These are phyloP conservation scores for Moelleriella libera DNA, from an alignment of 2,329 filamentous ascomycete genomes.

Conservation along the genomic window DNA sequence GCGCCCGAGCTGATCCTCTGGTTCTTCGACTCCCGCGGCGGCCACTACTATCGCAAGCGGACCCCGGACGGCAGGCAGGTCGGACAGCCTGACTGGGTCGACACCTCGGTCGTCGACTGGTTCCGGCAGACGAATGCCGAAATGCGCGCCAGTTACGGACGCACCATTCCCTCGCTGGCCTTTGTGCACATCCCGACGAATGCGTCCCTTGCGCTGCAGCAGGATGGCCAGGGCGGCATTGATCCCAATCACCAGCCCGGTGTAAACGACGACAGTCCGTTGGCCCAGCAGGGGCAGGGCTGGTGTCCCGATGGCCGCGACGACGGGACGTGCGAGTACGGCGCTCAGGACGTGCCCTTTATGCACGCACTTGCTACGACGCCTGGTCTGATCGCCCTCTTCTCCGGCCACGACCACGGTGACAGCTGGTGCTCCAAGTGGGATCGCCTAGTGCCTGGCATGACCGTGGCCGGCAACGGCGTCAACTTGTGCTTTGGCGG, in stretches of 20 bases:
- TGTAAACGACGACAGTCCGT: slow-evolving; percentile 27
- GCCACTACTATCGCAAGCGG: slow-evolving; percentile 30
- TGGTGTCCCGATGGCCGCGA: slow-evolving; percentile 27
- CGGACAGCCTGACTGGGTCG: slow-evolving; percentile 29
- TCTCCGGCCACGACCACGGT: slow-evolving; percentile 54
- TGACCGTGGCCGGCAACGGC: slow-evolving; percentile 24
- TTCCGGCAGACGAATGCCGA: slow-evolving; percentile 20
- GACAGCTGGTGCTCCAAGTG: slow-evolving; percentile 43
- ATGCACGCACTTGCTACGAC: slow-evolving; percentile 46
- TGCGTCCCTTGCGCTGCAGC: slow-evolving; percentile 25
- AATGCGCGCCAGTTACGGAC: slow-evolving; percentile 15
- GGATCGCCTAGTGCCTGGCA: slow-evolving; percentile 21
- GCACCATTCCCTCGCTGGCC: slow-evolving; percentile 26
- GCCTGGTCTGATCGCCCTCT: slow-evolving; percentile 39
- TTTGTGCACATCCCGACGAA: slow-evolving; percentile 35
- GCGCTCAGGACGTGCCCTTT: slow-evolving; percentile 42
- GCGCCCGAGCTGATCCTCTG: slow-evolving; percentile 40
- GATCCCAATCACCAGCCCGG: slow-evolving; percentile 25
- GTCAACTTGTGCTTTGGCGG: slow-evolving; percentile 45
- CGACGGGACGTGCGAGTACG: slow-evolving; percentile 24
- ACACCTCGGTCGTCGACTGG: slow-evolving; percentile 28
- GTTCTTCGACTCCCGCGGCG: slow-evolving; percentile 59
- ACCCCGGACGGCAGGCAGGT: slow-evolving; percentile 14
- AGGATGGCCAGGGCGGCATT: slow-evolving; percentile 13
- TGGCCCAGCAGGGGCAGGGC: slow-evolving; percentile 27